phyloP scores from a whole-genome alignment of 139 green algal species.

The Micractinium conductrix region DNA sequence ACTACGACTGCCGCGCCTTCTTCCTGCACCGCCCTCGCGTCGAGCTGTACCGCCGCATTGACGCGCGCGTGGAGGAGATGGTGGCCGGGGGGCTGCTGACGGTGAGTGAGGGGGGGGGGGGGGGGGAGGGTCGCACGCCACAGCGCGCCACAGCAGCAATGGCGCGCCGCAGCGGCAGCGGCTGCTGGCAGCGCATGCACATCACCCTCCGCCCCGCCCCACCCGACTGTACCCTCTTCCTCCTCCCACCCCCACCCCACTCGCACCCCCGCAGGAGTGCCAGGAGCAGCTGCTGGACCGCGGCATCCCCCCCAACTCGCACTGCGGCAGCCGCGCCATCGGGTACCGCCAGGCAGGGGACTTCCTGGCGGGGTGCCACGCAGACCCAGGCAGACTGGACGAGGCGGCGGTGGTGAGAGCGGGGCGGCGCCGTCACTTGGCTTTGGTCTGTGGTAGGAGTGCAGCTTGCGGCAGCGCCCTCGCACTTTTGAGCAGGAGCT shows the following conservation, averaged over 20 bases:
- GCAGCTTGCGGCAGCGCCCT: too few species aligned
- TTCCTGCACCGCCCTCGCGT: constrained; percentile 80
- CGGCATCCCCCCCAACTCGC: constrained; percentile 51
- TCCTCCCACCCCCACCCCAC: background rate
- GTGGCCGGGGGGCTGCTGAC: constrained; percentile 55
- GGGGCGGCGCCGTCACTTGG: background rate
- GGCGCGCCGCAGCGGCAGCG: too few species aligned
- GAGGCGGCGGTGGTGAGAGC: background rate
- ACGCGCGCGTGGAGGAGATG: constrained; percentile 82
- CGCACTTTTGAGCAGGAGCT: too few species aligned
- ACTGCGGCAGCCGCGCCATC: constrained; percentile 76
- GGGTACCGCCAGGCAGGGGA: constrained; percentile 73
- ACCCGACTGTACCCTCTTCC: background rate
- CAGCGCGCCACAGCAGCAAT: too few species aligned
- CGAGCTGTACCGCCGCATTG: constrained; percentile 82
- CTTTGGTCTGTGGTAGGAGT: too few species aligned
- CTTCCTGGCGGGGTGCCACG: constrained; percentile 41
- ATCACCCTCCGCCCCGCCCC: background rate
- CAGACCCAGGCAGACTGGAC: background rate
- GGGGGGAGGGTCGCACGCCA: background rate
- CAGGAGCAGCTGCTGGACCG: constrained; percentile 56
- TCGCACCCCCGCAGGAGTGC: constrained; percentile 45
- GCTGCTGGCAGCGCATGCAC: too few species aligned
- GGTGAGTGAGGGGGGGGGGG: constrained; percentile 20
- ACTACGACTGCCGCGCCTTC: constrained; percentile 81